These are phyloP conservation scores for Echeveria elegans DNA, from an alignment of 164 flowering plant species.

Conservation along the genomic window DNA sequence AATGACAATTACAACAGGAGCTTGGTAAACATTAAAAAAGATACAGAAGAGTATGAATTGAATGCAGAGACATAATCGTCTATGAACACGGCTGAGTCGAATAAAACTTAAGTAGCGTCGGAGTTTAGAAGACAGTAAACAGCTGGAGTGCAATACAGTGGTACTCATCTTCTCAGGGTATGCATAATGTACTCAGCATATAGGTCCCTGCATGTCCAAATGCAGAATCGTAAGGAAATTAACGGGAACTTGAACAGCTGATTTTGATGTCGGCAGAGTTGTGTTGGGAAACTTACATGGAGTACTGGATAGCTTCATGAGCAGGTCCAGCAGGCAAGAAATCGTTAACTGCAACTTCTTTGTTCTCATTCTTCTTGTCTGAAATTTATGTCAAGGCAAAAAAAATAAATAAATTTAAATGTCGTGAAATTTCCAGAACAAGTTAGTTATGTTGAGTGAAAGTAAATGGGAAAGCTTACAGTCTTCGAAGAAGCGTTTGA, in stretches of 20 bases:
- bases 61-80: not conserved
- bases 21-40: not conserved
- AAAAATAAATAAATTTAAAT: not conserved
- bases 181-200: slow-evolving; percentile 7
- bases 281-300: slow-evolving; percentile 4
- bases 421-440: not conserved
- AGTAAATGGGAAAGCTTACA: not conserved
- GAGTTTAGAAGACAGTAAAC: no score
- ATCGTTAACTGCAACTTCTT: slow-evolving; percentile 4
- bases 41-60: not conserved
- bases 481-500: slow-evolving; percentile 7
- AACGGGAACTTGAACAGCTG: not conserved
- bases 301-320: slow-evolving; percentile 10
- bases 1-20: not conserved
- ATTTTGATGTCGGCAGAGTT: not conserved
- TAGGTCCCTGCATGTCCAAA: not conserved
- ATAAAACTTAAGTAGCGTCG: not conserved
- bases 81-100: no score
- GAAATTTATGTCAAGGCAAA: not conserved
- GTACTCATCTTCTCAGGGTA: slow-evolving; percentile 4
- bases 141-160: no score
- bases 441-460: not conserved
- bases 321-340: slow-evolving; percentile 7
- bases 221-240: not conserved
- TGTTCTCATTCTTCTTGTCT: slow-evolving; percentile 12